Evolutionary conservation across 202 grass and related monocot genomes (phyloP), one percentile per base, ranked within the genome.

Genomic region (Digitaria exilis): DNA sequence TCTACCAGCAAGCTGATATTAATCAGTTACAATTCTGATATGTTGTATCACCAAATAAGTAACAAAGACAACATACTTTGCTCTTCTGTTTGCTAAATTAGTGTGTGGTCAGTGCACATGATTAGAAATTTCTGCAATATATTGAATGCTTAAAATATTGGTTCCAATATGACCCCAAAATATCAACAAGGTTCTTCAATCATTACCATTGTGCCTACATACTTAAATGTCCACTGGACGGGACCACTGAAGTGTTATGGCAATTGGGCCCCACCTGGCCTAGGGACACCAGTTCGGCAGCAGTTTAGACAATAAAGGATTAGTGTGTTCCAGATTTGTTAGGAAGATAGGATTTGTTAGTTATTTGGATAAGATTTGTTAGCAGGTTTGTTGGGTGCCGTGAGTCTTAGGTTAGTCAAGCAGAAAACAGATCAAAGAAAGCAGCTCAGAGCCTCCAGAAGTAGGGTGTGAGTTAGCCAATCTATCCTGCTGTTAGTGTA

Each of bases 121-220:
- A 39, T 43, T 62, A 71, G 6, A 57, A 52, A 51, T 21, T 45
- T 71, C 54, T 44, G 48, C 4, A 45, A 24, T 13, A 60, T 29
- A 12, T 34, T 66, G 8, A 78, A 79, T 41, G 30, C 71, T 72
- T 50, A 51, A 50, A 67, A 41, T 17, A 75, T 54, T 11, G 41
- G 22, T 24, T 9, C 35, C 34, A 41, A 52, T 64, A 67, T 76
- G 41, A 61, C n/a, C 2, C 48, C n/a, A n/a, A n/a, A 72, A 59
- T 35, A 77, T 43, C 58, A 39, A 59, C 43, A 44, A 52, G 57
- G 26, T 6, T 35, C 60, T 79, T 79, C 43, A 6, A 79, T 66
- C 12, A 51, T 66, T 49, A 21, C 60, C 57, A 73, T 34, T 62
- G 13, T 24, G 0, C 35, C 22, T 68, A 49, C 3, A 66, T 26